phyloP scores from a whole-genome alignment of 768 basidiomycete species.

The Tylopilus balloui region DNA sequence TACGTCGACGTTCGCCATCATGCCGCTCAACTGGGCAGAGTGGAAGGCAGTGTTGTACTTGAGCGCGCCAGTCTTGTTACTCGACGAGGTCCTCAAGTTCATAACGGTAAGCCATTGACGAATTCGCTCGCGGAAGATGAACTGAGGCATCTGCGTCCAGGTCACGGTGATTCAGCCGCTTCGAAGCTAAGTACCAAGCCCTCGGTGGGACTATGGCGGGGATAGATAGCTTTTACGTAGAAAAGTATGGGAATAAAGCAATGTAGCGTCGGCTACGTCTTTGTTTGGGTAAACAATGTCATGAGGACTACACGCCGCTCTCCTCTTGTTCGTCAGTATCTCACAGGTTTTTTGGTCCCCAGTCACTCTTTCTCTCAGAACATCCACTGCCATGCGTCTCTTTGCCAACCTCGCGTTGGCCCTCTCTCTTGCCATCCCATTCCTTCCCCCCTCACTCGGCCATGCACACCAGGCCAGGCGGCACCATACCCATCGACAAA shows the following conservation, averaged over 20 bases:
- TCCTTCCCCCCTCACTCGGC: constrained; percentile 16
- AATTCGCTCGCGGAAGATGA: background rate
- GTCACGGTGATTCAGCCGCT: constrained; percentile 56
- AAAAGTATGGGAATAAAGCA: background rate
- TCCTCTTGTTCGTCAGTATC: background rate
- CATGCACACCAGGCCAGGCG: constrained; percentile 21
- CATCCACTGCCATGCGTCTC: constrained; percentile 19
- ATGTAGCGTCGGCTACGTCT: background rate
- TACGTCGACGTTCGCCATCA: constrained; percentile 84
- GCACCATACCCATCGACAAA: constrained; percentile 21
- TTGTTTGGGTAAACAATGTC: constrained; percentile 9
- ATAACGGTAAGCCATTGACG: constrained; percentile 51
- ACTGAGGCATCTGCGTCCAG: constrained; percentile 30
- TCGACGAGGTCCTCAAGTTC: constrained; percentile 90
- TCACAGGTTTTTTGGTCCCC: constrained; percentile 4
- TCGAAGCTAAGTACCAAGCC: constrained; percentile 44
- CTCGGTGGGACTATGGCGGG: background rate
- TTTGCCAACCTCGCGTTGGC: constrained; percentile 18
- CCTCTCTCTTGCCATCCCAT: constrained; percentile 17
- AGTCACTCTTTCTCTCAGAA: constrained; percentile 22
- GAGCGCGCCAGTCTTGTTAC: constrained; percentile 80
- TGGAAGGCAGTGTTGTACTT: constrained; percentile 92
- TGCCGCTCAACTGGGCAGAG: constrained; percentile 89
- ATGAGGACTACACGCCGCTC: background rate
- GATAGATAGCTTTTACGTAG: background rate